A percentile compares a stretch with the other conserved stretches of the same genome.
These are phyloP conservation scores for Aspergillus biplanus DNA, from an alignment of 495 filamentous ascomycete genomes.

Conservation along the genomic window DNA sequence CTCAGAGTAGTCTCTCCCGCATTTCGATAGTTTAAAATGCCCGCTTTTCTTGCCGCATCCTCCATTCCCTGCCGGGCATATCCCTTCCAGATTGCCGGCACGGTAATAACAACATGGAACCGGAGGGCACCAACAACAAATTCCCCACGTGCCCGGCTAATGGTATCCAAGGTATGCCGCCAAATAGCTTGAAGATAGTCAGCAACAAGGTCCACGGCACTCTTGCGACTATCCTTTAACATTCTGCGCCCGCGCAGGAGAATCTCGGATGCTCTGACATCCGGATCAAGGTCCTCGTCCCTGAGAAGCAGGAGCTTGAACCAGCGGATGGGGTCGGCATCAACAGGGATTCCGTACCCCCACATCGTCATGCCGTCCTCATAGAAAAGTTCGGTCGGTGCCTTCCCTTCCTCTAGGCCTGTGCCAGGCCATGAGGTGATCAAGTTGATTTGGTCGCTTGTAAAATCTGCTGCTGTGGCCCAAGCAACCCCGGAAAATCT, in stretches of 20 bases:
- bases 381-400: constrained; percentile 15
- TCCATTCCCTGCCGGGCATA: constrained; percentile 18
- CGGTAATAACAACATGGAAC: constrained; percentile 17
- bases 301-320: constrained; percentile 15
- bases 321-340: constrained; percentile 17
- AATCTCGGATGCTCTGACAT: constrained; percentile 9
- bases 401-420: constrained; percentile 15
- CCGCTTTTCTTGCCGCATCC: constrained; percentile 15
- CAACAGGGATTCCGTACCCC: constrained; percentile 16
- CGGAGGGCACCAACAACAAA: constrained; percentile 13
- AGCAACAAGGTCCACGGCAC: constrained; percentile 10
- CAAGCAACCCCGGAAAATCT: constrained; percentile 16
- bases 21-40: constrained; percentile 1
- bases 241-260: constrained; percentile 13
- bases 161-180: constrained; percentile 10
- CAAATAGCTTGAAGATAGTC: constrained; percentile 15
- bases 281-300: constrained; percentile 11
- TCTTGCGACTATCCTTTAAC: constrained; percentile 16
- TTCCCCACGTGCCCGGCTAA: constrained; percentile 14
- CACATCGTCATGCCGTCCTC: constrained; percentile 16
- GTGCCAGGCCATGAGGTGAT: constrained; percentile 16
- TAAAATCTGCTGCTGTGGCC: constrained; percentile 15
- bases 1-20: constrained; percentile 15
- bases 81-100: constrained; percentile 18
- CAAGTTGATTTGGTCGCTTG: constrained; percentile 17